Conservation (phyloP, 2,329 filamentous ascomycete species). For the Grosmannia penicillata region DNA sequence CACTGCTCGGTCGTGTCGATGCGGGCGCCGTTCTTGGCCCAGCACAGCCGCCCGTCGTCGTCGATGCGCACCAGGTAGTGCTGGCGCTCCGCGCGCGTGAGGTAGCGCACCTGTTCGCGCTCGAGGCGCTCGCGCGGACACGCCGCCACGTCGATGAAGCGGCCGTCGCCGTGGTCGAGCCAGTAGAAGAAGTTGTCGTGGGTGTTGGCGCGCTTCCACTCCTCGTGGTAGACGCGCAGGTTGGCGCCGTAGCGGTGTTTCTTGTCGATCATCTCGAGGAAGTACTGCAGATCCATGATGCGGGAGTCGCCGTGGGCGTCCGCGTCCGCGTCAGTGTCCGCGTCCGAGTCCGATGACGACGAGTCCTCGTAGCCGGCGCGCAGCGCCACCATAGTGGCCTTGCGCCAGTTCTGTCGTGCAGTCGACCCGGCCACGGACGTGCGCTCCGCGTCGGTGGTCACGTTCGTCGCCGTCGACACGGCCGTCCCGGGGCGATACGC, state of each 20-base stretch:
- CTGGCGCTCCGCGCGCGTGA: constrained; percentile 67
- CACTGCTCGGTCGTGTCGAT: constrained; percentile 65
- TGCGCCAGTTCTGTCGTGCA: constrained; percentile 61
- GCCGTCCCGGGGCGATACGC: constrained; percentile 2
- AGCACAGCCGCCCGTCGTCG: constrained; percentile 58
- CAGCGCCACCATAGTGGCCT: constrained; percentile 53
- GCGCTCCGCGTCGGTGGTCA: background rate
- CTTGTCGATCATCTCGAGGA: constrained; percentile 68
- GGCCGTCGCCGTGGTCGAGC: constrained; percentile 72
- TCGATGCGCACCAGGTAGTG: constrained; percentile 72
- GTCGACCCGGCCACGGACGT: constrained; percentile 12
- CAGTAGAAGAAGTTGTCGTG: constrained; percentile 89
- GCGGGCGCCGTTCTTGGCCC: constrained; percentile 66
- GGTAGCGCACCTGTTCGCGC: constrained; percentile 66
- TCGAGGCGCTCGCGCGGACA: constrained; percentile 65
- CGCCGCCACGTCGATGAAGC: constrained; percentile 49
- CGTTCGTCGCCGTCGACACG: background rate
- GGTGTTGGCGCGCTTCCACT: constrained; percentile 66
- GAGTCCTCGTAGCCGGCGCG: constrained; percentile 39
- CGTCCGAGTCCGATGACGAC: constrained; percentile 27
- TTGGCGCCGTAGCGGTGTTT: constrained; percentile 84
- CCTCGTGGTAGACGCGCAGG: constrained; percentile 63
- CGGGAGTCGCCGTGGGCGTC: constrained; percentile 40
- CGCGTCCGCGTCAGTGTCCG: constrained; percentile 14
- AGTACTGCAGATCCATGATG: constrained; percentile 77